phyloP scores from a whole-genome alignment of 306 rosid species.

The Sicyos edulis region DNA sequence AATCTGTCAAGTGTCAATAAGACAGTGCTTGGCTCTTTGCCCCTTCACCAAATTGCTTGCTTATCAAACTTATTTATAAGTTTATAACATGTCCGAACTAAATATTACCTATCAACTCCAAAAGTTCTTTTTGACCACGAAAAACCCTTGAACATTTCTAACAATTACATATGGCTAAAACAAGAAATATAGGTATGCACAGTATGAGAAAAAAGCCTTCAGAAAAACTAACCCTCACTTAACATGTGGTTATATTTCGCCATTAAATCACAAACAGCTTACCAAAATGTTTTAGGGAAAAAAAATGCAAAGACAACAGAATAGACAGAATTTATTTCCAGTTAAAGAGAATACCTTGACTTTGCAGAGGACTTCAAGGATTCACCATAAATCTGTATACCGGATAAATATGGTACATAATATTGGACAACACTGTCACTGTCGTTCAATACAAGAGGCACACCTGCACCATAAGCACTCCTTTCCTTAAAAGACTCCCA shows the following conservation, averaged over 20 bases:
- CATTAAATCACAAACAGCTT: not conserved
- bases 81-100: not conserved
- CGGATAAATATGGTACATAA: conserved; percentile 80
- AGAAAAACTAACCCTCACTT: not conserved
- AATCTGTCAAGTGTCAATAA: not conserved
- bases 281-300: not conserved
- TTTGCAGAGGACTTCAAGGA: conserved; percentile 37
- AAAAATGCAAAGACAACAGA: not conserved
- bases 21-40: not conserved
- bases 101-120: not conserved
- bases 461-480: conserved; percentile 97
- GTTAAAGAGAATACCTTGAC: conserved; percentile 41
- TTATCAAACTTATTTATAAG: not conserved
- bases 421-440: conserved; percentile 68
- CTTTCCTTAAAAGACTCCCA: conserved; percentile 90
- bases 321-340: conserved; percentile 5
- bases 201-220: not conserved
- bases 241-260: not conserved
- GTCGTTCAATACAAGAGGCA: conserved; percentile 72
- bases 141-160: not conserved
- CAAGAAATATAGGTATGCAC: not conserved
- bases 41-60: not conserved
- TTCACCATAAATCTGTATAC: conserved; percentile 64
- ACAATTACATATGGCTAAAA: not conserved
- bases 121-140: conserved; percentile 7